Evolutionary conservation across 2,329 filamentous ascomycete genomes (phyloP).

Genomic region (Paraphoma chrysanthemicola): DNA sequence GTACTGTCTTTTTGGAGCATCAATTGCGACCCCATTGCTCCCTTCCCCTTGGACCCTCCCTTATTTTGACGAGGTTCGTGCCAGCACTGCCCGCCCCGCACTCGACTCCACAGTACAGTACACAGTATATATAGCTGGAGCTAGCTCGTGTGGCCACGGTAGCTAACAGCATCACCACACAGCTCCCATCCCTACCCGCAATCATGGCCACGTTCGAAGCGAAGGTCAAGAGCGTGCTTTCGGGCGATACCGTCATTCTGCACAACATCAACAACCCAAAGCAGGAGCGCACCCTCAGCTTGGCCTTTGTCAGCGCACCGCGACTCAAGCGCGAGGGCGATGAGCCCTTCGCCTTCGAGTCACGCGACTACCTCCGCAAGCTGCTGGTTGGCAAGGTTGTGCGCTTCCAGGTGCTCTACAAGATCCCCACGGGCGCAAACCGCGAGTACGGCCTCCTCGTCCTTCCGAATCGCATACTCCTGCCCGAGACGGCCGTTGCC

Average conservation of each 20-base stretch:
- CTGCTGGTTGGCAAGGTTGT: slow-evolving; percentile 85
- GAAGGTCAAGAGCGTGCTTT: slow-evolving; percentile 87
- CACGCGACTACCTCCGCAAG: slow-evolving; percentile 88
- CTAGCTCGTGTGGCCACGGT: slow-evolving; percentile 29
- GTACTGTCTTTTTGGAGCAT: slow-evolving; percentile 9
- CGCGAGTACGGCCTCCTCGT: slow-evolving; percentile 87
- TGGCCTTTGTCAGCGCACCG: slow-evolving; percentile 91
- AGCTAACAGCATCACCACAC: slow-evolving; percentile 30
- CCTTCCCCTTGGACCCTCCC: slow-evolving; percentile 6
- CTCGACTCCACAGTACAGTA: not conserved
- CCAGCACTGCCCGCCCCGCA: not conserved
- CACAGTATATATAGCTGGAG: too few species aligned
- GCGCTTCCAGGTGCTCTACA: slow-evolving; percentile 85
- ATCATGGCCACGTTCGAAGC: slow-evolving; percentile 50
- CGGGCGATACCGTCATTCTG: slow-evolving; percentile 89
- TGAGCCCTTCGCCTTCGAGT: slow-evolving; percentile 91
- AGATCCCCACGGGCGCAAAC: slow-evolving; percentile 76
- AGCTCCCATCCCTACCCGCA: slow-evolving; percentile 12
- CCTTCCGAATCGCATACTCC: slow-evolving; percentile 70
- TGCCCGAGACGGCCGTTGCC: slow-evolving; percentile 84
- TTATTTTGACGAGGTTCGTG: slow-evolving; percentile 18
- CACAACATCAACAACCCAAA: slow-evolving; percentile 80
- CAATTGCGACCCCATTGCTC: slow-evolving; percentile 18
- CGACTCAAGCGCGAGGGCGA: slow-evolving; percentile 87
- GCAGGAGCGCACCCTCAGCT: slow-evolving; percentile 83